phyloP scores from a whole-genome alignment of 148 eudicot genomes.

The Tetragonia tetragonoides region DNA sequence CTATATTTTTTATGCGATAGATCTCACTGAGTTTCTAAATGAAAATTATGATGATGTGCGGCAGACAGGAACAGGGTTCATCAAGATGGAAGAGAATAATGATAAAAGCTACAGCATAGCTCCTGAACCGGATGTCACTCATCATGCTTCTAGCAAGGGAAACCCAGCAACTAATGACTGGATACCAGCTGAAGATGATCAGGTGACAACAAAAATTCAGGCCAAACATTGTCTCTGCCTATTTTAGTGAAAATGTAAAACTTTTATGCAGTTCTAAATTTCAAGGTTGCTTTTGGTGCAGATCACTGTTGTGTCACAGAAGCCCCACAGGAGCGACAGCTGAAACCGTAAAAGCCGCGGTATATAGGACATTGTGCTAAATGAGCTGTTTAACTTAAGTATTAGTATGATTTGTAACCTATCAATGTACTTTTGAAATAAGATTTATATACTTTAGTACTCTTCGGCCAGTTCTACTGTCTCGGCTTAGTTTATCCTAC shows the following conservation, averaged over 20 bases:
- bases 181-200: constrained; percentile 54
- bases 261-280: neutral
- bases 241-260: neutral
- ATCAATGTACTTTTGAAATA: constrained; percentile 15
- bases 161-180: constrained; percentile 98
- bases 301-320: constrained; percentile 41
- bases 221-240: neutral
- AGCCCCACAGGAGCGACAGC: constrained; percentile 74
- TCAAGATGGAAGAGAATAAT: constrained; percentile 46
- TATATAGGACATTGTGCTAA: neutral
- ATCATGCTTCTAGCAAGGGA: constrained; percentile 50
- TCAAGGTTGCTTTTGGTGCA: constrained; percentile 23
- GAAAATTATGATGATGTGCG: too few relatives aligned
- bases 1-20: too few relatives aligned
- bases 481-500: neutral
- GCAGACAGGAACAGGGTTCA: constrained; percentile 96
- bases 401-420: constrained; percentile 15
- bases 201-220: constrained; percentile 26
- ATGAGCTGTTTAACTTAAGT: neutral
- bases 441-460: neutral
- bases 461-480: neutral
- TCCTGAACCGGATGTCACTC: constrained; percentile 35
- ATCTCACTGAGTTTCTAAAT: too few relatives aligned
- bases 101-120: constrained; percentile 35
- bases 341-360: constrained; percentile 22